phyloP scores from a whole-genome alignment of 2,329 filamentous ascomycete genomes.

The Phyllosticta capitalensis region DNA sequence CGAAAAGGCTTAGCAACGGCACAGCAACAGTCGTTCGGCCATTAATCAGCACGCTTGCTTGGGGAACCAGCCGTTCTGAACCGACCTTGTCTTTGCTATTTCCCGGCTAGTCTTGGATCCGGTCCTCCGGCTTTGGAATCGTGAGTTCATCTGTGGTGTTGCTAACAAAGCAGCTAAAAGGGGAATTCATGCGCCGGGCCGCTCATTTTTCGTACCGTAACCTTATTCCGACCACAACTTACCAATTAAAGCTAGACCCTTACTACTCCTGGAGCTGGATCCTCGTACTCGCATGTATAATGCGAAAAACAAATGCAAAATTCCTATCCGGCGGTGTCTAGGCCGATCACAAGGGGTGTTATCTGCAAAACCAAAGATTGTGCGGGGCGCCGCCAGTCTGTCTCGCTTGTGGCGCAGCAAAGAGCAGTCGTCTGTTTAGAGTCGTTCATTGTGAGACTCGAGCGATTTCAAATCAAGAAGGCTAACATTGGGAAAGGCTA shows the following conservation, averaged over 20 bases:
- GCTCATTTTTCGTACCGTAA: neutral
- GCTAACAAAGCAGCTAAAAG: neutral
- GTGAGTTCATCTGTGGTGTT: neutral
- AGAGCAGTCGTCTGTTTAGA: too few species aligned
- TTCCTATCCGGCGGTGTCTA: neutral
- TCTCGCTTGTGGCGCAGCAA: neutral
- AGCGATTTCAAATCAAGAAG: neutral
- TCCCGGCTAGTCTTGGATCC: neutral
- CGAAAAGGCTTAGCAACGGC: neutral
- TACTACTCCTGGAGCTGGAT: neutral
- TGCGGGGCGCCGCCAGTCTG: neutral
- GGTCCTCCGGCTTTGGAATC: neutral
- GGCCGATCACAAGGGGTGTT: neutral
- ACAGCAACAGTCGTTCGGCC: neutral
- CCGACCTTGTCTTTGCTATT: neutral
- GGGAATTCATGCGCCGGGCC: neutral
- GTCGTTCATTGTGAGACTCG: neutral
- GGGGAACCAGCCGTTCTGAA: neutral
- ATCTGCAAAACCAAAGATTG: neutral
- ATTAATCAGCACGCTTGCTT: neutral
- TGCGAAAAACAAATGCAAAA: neutral
- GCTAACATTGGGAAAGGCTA: neutral
- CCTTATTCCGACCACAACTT: neutral
- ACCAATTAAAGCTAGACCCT: neutral
- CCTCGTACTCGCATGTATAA: neutral